Evolutionary conservation across 306 rosid species (phyloP), one percentile per base, ranked within the genome.

Genomic region (Cicer pinnatifidum): DNA sequence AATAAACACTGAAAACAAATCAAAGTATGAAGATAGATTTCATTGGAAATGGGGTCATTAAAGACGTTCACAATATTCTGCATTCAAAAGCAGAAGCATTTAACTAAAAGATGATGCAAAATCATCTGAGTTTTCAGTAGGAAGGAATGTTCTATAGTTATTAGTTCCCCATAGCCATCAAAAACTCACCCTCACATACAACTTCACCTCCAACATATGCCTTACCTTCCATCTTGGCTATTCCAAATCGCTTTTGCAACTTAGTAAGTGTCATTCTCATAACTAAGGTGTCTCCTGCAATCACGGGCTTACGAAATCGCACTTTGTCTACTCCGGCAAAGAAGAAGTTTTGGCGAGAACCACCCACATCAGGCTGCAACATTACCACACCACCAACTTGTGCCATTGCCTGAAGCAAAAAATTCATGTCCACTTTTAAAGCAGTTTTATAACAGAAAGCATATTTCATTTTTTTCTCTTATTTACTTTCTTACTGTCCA

Each of bases 211-310:
- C 97, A 19, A 93, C 98, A 56, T 82, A 91, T 46, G 98, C 93
- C 87, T 91, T 93, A 38, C 97, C 98, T 71, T 89, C 97, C 97
- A 91, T 89, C 89, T 93, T 92, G 33, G 96, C 98, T 53, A 91
- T 84, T 46, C 97, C 98, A 82, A 91, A 88, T 72, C 93, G 86
- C 82, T 89, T 92, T 84, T 88, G 97, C 72, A 89, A 82, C 89
- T 93, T 93, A 4, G 59, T 45, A 9, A 93, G 96, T 40, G 92
- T 91, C 98, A 91, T 93, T 81, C 96, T 87, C 94, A 93, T 93
- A 28, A 93, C 91, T 78, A 93, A 76, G 41, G 98, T 91, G 84
- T 93, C 98, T 40, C 96, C 98, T 3, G 98, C 97, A 67, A 91
- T 75, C 82, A 91, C 97, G 0, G 96, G 97, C 79, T 89, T 93